Base-by-base conservation (phyloP, 129 eudicot species). In the Flaveria linearis region DNA sequence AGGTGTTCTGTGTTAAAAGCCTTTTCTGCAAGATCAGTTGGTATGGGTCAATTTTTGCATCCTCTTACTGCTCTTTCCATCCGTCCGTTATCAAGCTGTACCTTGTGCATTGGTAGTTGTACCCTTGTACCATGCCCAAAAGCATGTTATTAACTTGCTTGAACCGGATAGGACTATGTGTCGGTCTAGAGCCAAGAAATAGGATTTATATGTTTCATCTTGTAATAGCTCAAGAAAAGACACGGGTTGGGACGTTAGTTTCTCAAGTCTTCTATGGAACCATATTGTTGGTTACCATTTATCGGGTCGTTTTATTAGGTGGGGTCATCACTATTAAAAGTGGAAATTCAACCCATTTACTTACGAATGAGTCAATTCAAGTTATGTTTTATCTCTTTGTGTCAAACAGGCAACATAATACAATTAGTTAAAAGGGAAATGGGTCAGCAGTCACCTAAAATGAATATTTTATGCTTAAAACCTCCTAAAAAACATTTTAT, bases 51-150 rank as follows among this genome's bases (percentile, higher is more conserved):
- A 36, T 36, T 36, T 36, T 36, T 36, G 41, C 41, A 36, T 7
- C 41, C 7, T 36, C 41, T 36, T 5, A 5, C 41, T 36, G 36
- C 41, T 36, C 41, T 36, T 36, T 1, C 41, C 41, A 36, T 36
- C 41, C 41, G 7, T 36, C 41, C 62, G 30, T 16, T 69, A 11
- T 43, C 73, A 23, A 22, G 12, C 45, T 12, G 56, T 43, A 68
- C 56, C 55, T 68, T 68, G 56, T 46, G 55, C 56, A 43, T 70
- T 49, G 17, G 11, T 30, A 30, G 69, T 63, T 63, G 61, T 53
- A 7, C 23, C 16, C 15, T 17, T 65, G 75, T 47, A 45, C 28
- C 73, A 13, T 10, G 57, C n/a, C 30, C 26, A 36, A 42, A 45
- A 45, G 14, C 73, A 68, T 2, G 71, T 67, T 11, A 2, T 68